phyloP scores from a whole-genome alignment of 208 protist genomes.

The Sergeia podlipaevii region DNA sequence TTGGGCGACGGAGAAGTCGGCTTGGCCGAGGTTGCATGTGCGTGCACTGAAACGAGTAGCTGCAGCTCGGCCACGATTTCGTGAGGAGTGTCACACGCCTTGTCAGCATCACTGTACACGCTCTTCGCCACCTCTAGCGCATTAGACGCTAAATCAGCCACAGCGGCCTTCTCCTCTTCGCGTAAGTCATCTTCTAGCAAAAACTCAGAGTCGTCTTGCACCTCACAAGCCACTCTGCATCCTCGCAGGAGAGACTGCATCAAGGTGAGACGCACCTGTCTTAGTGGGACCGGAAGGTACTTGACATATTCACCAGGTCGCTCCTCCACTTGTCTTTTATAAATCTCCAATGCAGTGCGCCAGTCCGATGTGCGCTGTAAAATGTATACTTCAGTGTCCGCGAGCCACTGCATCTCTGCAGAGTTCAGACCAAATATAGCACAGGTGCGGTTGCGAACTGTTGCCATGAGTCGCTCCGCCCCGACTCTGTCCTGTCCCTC shows the following conservation, averaged over 20 bases:
- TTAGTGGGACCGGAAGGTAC: slow-evolving; percentile 57
- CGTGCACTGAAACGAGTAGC: slow-evolving; percentile 22
- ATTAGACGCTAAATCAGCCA: slow-evolving; percentile 5
- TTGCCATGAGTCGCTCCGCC: slow-evolving; percentile 16
- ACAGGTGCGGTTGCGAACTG: slow-evolving; percentile 16
- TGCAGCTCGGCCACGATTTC: slow-evolving; percentile 40
- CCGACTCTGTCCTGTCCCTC: neutral
- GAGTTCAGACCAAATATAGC: slow-evolving; percentile 47
- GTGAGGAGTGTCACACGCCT: slow-evolving; percentile 19
- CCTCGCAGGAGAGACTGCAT: slow-evolving; percentile 34
- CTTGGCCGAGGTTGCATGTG: no score
- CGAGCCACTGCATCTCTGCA: slow-evolving; percentile 58
- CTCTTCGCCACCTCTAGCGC: slow-evolving; percentile 13
- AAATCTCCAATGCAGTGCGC: slow-evolving; percentile 38
- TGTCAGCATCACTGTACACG: slow-evolving; percentile 7
- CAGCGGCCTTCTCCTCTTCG: slow-evolving; percentile 12
- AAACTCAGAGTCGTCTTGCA: slow-evolving; percentile 12
- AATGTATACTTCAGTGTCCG: slow-evolving; percentile 66
- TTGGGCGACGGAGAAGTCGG: slow-evolving; percentile 11
- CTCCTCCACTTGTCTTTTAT: slow-evolving; percentile 24
- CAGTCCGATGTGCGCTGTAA: slow-evolving; percentile 30
- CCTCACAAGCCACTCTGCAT: slow-evolving; percentile 4
- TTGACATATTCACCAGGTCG: slow-evolving; percentile 29
- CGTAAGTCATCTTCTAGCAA: slow-evolving; percentile 52
- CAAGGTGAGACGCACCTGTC: slow-evolving; percentile 43